phyloP scores from a whole-genome alignment of 2,329 filamentous ascomycete genomes.

The Venturia nashicola region DNA sequence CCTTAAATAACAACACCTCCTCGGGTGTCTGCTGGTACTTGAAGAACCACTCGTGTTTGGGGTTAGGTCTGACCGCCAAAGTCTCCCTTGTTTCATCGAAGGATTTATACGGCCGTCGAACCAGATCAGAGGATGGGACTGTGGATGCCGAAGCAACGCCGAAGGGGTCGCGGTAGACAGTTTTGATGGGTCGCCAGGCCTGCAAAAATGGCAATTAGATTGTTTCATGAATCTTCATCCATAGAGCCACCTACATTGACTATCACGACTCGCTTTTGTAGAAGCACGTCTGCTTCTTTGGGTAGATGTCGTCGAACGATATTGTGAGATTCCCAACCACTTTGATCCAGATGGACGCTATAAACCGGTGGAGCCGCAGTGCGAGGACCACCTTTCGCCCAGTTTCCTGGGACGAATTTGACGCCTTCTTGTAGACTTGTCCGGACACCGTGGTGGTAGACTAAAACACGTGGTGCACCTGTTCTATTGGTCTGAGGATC shows the following conservation, averaged over 20 bases:
- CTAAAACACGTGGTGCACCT: conserved; percentile 5
- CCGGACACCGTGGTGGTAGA: conserved; percentile 9
- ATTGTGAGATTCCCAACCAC: conserved; percentile 1
- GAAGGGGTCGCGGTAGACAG: conserved; percentile 10
- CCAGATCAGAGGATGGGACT: conserved; percentile 3
- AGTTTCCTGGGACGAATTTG: neutral
- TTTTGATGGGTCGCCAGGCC: conserved; percentile 12
- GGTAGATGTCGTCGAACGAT: conserved; percentile 4
- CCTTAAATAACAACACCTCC: conserved; percentile 10
- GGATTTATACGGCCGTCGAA: conserved; percentile 3
- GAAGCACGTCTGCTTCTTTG: conserved; percentile 1
- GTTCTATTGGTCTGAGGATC: neutral
- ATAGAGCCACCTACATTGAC: conserved; percentile 2
- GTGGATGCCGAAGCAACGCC: conserved; percentile 8
- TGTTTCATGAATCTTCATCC: neutral
- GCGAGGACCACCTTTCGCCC: neutral
- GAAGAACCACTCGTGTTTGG: conserved; percentile 8
- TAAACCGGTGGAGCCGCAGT: neutral
- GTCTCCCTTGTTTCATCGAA: conserved; percentile 8
- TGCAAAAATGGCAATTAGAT: neutral
- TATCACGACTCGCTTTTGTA: conserved; percentile 8
- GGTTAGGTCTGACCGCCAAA: neutral
- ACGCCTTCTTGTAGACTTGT: neutral
- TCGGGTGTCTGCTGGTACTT: conserved; percentile 10
- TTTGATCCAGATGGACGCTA: conserved; percentile 9